Evolutionary conservation across 345 rosid species (phyloP).

Genomic region (Citrus unshiu): DNA sequence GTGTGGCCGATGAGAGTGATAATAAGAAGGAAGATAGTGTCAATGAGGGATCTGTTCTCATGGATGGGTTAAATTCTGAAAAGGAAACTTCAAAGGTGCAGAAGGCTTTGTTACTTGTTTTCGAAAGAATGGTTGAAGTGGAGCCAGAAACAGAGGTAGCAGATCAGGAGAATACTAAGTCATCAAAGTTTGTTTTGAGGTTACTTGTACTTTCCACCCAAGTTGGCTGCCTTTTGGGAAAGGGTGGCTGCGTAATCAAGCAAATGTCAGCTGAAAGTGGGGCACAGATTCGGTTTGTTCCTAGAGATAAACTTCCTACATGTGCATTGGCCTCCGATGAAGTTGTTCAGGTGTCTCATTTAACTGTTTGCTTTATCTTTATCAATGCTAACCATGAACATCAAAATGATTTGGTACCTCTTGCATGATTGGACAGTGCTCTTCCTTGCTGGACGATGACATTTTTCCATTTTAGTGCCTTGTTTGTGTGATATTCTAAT

Average conservation of each 20-base stretch:
- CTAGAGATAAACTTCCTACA: constrained; percentile 57
- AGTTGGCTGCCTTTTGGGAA: constrained; percentile 65
- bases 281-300: constrained; percentile 62
- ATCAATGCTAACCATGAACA: neutral
- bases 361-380: neutral
- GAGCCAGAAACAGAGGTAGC: constrained; percentile 29
- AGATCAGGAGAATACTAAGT: constrained; percentile 33
- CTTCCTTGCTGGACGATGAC: neutral
- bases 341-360: constrained; percentile 50
- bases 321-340: constrained; percentile 56
- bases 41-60: constrained; percentile 22
- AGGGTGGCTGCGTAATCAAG: constrained; percentile 63
- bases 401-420: neutral
- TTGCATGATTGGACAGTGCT: neutral
- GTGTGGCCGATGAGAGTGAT: constrained; percentile 18
- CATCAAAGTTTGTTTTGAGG: constrained; percentile 35
- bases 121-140: constrained; percentile 49
- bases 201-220: constrained; percentile 58
- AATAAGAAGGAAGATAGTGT: constrained; percentile 19
- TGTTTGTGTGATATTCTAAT: neutral
- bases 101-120: constrained; percentile 56
- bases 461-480: neutral
- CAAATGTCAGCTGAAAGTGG: constrained; percentile 61
- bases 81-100: constrained; percentile 38
- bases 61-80: constrained; percentile 28